These are phyloP conservation scores for Chrysopogon serrulatus DNA, from an alignment of 176 grass and related monocot genomes.

Conservation along the genomic window DNA sequence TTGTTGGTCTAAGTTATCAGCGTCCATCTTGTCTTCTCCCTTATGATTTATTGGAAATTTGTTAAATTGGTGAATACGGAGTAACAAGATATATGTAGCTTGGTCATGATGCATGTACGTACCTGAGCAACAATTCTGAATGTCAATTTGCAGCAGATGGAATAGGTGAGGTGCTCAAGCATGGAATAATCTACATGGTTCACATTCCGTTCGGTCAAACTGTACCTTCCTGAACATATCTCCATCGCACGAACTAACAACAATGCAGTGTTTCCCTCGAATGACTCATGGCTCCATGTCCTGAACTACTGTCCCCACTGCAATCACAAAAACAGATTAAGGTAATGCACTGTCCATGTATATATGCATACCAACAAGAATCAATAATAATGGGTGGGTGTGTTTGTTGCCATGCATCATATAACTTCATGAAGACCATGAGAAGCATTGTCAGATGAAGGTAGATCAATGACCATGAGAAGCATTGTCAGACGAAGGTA, in stretches of 20 bases:
- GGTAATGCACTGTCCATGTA: too few relatives aligned
- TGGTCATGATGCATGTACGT: background rate
- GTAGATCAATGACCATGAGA: too few relatives aligned
- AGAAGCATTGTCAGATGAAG: background rate
- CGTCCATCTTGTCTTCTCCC: too few relatives aligned
- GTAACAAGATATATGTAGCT: background rate
- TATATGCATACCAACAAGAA: too few relatives aligned
- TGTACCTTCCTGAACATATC: constrained; percentile 21
- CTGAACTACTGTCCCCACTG: constrained; percentile 64
- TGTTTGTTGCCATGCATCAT: too few relatives aligned
- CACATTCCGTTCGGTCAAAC: background rate
- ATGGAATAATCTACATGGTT: background rate
- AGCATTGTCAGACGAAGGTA: background rate
- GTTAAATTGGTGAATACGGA: background rate
- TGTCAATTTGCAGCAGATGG: constrained; percentile 28
- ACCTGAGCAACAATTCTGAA: background rate
- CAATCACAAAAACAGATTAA: too few relatives aligned
- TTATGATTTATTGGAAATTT: background rate
- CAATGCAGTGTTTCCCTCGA: constrained; percentile 1
- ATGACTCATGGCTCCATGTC: background rate
- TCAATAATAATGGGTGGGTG: too few relatives aligned
- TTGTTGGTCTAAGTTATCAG: background rate
- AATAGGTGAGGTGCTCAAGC: constrained; percentile 24
- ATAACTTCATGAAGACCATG: constrained; percentile 1
- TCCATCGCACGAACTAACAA: constrained; percentile 40